Evolutionary conservation across 805 yeast genomes (phyloP).

Genomic region (Maudiozyma bulderi): DNA sequence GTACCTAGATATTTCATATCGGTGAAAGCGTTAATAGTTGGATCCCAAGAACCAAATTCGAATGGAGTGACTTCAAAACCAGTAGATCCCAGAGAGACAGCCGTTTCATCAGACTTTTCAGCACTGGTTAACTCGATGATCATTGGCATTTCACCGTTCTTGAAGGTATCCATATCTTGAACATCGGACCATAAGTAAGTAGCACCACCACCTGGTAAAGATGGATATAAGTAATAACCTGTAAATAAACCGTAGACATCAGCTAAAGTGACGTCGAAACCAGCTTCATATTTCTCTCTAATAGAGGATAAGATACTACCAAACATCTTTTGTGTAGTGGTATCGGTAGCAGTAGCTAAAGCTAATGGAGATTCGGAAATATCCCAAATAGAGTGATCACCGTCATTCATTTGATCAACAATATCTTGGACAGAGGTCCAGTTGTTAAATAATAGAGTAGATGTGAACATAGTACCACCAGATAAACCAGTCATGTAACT

Average conservation of each 20-base stretch:
- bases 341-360: constrained; percentile 52
- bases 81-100: constrained; percentile 59
- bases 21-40: constrained; percentile 53
- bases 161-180: constrained; percentile 49
- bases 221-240: constrained; percentile 62
- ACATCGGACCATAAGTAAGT: constrained; percentile 50
- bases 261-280: constrained; percentile 54
- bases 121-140: constrained; percentile 60
- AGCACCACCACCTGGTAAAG: constrained; percentile 50
- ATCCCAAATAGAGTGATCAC: constrained; percentile 53
- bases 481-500: constrained; percentile 69
- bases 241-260: constrained; percentile 76
- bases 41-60: constrained; percentile 85
- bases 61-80: constrained; percentile 53
- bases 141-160: constrained; percentile 57
- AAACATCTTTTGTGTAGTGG: constrained; percentile 43
- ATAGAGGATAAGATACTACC: constrained; percentile 43
- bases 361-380: constrained; percentile 48
- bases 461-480: constrained; percentile 78
- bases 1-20: constrained; percentile 66
- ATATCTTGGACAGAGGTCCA: constrained; percentile 63
- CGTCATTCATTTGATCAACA: constrained; percentile 26
- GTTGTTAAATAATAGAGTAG: constrained; percentile 56
- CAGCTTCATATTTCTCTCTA: constrained; percentile 46
- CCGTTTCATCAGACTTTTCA: constrained; percentile 46